Base-by-base conservation (phyloP, 768 basidiomycete species). In the Pleurotus giganteus region DNA sequence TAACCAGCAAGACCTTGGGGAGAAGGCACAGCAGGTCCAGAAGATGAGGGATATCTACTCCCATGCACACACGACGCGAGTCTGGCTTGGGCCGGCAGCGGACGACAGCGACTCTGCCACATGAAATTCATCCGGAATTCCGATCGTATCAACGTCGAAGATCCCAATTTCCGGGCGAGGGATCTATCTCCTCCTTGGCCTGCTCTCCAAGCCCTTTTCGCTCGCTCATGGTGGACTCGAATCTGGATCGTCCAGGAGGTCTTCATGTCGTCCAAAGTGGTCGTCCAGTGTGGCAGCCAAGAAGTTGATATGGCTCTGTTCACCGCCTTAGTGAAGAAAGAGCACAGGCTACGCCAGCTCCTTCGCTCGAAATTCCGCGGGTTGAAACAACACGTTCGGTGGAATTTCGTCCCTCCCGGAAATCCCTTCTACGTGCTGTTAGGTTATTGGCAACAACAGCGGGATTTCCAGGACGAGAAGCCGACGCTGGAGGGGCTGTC, bases 21-120 rank as follows among this genome's bases (percentile, higher is more conserved):
- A 47, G 46, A 47, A 47, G n/a, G 24, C 46, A 15, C 11, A 28
- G 7, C 46, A 47, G 15, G 46, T 47, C 9, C 28, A 28, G 13
- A 47, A 32, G 46, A 47, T 47, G 46, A 47, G 23, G 46, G 46
- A 47, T 23, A 47, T 47, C 2, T 47, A 47, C n/a, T 47, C 46
- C n/a, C 46, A 47, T 11, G 46, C 46, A 17, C 26, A 47, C 8
- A n/a, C 26, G 46, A 47, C 46, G 3, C 31, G 29, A 13, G 46
- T 47, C 9, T 47, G 46, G 46, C 46, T 47, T 29, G 46, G 46
- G 13, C 46, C 46, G 9, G 11, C 27, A n/a, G 46, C 27, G n/a
- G 46, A 47, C 24, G 46, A 31, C 24, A 47, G 46, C 29, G 26
- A 32, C 24, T 2, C 46, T 23, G 46, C 46, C 13, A n/a, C n/a